Evolutionary conservation across 441 rosid genomes (phyloP).

Genomic region (Populus hybrid): DNA sequence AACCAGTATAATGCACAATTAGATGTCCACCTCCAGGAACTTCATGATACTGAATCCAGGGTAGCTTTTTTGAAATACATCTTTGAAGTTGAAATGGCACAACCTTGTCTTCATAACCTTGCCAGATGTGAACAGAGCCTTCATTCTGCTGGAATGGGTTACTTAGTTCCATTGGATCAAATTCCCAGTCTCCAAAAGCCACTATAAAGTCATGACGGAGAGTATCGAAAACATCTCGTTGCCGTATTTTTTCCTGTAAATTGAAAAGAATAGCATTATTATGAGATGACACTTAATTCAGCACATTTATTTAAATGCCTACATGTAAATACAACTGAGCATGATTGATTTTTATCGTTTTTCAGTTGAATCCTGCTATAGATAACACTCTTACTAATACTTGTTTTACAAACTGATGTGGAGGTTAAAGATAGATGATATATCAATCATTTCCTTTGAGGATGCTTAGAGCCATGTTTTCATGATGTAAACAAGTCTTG

Average conservation of each 20-base stretch:
- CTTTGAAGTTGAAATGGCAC: conserved; percentile 51
- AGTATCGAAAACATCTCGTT: conserved; percentile 39
- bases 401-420: neutral
- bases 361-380: neutral
- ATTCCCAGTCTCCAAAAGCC: conserved; percentile 51
- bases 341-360: neutral
- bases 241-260: conserved; percentile 31
- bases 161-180: conserved; percentile 42
- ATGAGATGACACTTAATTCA: neutral
- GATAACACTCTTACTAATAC: neutral
- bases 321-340: neutral
- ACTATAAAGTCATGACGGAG: conserved; percentile 40
- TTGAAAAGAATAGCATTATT: conserved; percentile 9
- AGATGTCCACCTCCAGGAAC: conserved; percentile 47
- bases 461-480: neutral
- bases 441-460: neutral
- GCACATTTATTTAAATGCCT: neutral
- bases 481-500: neutral
- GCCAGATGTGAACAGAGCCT: conserved; percentile 48
- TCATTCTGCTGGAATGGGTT: conserved; percentile 39
- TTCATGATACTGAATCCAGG: conserved; percentile 51
- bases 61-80: conserved; percentile 32
- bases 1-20: conserved; percentile 41
- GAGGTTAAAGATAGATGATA: neutral
- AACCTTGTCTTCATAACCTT: conserved; percentile 46